Evolutionary conservation across 768 basidiomycete genomes (phyloP).

Genomic region (Suillus placidus): DNA sequence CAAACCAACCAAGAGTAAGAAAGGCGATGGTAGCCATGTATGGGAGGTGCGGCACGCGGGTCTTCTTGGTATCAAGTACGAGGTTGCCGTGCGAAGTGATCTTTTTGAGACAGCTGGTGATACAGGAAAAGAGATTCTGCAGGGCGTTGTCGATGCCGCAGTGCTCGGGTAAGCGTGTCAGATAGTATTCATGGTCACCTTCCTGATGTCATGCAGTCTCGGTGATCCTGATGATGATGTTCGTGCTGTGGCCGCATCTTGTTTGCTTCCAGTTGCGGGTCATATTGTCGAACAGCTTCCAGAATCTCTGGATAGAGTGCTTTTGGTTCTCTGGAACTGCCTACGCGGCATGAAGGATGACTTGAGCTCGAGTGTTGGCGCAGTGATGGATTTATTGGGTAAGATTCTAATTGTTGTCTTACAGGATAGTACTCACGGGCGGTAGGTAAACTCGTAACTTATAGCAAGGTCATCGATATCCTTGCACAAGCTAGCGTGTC

Average conservation of each 20-base stretch:
- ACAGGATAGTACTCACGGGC: conserved; percentile 11
- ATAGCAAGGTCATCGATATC: conserved; percentile 74
- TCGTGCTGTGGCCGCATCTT: conserved; percentile 90
- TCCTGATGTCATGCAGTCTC: conserved; percentile 53
- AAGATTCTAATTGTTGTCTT: conserved; percentile 19
- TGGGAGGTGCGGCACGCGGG: conserved; percentile 99
- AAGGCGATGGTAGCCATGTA: conserved; percentile 57
- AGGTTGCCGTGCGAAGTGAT: conserved; percentile 91
- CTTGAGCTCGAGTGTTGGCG: conserved; percentile 92
- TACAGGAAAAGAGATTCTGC: conserved; percentile 60
- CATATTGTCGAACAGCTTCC: conserved; percentile 78
- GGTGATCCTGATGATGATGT: conserved; percentile 95
- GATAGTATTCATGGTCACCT: background rate
- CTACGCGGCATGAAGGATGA: conserved; percentile 95
- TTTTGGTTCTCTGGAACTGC: conserved; percentile 89
- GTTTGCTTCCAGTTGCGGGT: conserved; percentile 83
- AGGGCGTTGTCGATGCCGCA: conserved; percentile 87
- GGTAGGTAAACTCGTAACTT: conserved; percentile 80
- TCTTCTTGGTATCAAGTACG: conserved; percentile 94
- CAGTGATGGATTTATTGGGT: conserved; percentile 98
- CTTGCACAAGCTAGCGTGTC: conserved; percentile 69
- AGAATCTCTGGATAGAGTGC: conserved; percentile 68
- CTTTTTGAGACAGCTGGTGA: conserved; percentile 55
- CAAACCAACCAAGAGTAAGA: conserved; percentile 35
- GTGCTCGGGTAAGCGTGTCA: conserved; percentile 73